Conservation (phyloP, 108 stramenopile genomes). For the Conticribra guillardii region DNA sequence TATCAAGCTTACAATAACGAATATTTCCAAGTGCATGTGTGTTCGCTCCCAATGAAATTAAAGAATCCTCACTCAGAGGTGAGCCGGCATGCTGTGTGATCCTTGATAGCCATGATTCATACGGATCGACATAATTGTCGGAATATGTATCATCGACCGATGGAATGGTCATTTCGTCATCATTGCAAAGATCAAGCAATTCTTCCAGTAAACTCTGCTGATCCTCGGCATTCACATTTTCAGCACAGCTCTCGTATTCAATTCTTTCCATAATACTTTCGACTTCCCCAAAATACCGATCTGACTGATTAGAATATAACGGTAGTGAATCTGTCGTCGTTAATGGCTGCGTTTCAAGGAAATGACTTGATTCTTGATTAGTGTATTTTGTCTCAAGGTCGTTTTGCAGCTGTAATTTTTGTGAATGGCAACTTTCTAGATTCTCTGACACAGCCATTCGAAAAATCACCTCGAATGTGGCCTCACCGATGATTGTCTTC, state of each 20-base stretch:
- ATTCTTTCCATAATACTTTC: neutral
- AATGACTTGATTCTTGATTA: too few species aligned
- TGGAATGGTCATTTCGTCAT: conserved; percentile 52
- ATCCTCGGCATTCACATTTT: conserved; percentile 1
- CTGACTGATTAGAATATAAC: too few species aligned
- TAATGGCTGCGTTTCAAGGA: too few species aligned
- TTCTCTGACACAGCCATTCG: neutral
- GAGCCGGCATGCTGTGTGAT: conserved; percentile 26
- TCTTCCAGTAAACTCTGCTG: conserved; percentile 32
- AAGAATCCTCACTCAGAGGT: conserved; percentile 22
- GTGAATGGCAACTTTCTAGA: neutral
- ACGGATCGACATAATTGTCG: conserved; percentile 24
- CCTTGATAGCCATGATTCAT: conserved; percentile 39
- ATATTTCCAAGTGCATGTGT: conserved; percentile 4
- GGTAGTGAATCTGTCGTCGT: too few species aligned
- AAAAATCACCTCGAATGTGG: neutral
- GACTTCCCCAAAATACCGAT: neutral
- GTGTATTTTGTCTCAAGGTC: too few species aligned
- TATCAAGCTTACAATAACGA: conserved; percentile 8
- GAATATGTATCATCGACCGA: conserved; percentile 14
- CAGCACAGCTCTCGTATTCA: conserved; percentile 6
- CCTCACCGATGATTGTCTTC: neutral
- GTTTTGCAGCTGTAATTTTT: too few species aligned
- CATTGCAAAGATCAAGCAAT: conserved; percentile 43
- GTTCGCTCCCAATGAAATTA: neutral